Evolutionary conservation across 495 filamentous ascomycete genomes (phyloP).

Genomic region (Pseudomonodictys pantanalensis): DNA sequence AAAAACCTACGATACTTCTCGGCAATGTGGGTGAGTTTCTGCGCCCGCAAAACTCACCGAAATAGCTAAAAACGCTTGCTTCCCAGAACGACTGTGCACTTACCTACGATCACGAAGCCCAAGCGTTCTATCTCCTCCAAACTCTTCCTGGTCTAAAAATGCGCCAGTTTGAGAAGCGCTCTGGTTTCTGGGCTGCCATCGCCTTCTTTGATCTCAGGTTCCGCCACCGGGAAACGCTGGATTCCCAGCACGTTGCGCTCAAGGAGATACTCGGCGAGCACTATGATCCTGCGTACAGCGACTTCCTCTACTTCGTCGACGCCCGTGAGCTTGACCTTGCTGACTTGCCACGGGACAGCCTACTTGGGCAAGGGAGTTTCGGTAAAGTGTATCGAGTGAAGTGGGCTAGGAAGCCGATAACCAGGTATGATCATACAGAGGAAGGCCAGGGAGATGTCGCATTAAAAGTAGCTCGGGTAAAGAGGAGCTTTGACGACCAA

Average conservation of each 20-base stretch:
- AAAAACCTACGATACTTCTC: not conserved
- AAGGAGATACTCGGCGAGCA: not conserved
- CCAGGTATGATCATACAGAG: not conserved
- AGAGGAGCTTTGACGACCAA: not conserved
- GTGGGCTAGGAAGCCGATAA: not conserved
- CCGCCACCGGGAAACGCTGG: not conserved
- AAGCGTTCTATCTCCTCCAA: not conserved
- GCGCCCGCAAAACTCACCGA: not conserved
- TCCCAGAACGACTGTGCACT: not conserved
- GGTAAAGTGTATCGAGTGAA: not conserved
- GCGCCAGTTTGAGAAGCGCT: not conserved
- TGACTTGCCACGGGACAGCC: not conserved
- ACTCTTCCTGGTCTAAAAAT: not conserved
- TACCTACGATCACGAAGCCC: not conserved
- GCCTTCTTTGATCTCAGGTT: not conserved
- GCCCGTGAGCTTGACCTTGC: not conserved
- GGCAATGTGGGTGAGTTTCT: not conserved
- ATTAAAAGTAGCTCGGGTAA: not conserved
- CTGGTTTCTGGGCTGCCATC: not conserved
- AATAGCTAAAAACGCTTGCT: not conserved
- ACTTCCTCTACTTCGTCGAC: not conserved
- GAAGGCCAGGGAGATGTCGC: not conserved
- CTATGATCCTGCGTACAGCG: not conserved
- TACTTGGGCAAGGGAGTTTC: not conserved
- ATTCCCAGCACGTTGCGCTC: not conserved